Base-by-base conservation (phyloP, 192 early-diverging fungal species). In the Coemansia guatemalensis region DNA sequence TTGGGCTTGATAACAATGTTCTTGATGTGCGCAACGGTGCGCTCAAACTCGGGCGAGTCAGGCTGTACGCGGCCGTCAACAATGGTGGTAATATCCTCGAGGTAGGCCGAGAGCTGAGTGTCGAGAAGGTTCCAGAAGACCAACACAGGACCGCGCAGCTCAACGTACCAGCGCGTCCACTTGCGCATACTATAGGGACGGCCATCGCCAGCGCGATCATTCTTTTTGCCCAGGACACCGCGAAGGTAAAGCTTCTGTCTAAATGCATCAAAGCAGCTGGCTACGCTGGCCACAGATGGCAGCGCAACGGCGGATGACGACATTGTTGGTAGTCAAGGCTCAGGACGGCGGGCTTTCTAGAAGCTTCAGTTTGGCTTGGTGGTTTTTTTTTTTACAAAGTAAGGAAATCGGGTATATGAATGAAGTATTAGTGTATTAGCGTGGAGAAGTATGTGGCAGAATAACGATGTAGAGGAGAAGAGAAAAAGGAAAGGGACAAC, bases 121-220 rank as follows among this genome's bases (percentile, higher is more conserved):
- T 80, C 74, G 7, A 80, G 62, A 21, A 83, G 68, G 24, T 86
- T 86, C 82, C 85, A 87, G 33, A 93, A 82, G 56, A 84, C 74
- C 54, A 93, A 74, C 20, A 84, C 74, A 5, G 89, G 84, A 14
- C 91, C 91, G 51, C 85, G 71, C 47, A 91, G 71, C 81, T 93
- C 91, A 6, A 85, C 88, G 62, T 86, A 88, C 74, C 86, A 91
- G 26, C 84, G 83, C 21, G 84, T 84, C 91, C 91, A 93, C 50
- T 85, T 79, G 65, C 84, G 76, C 60, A 83, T 83, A 53, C 64
- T 71, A 55, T 85, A 80, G 4, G 85, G 82, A n/a, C 76, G 76
- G 11, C 87, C 88, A 67, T 92, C 87, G 27, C 81, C 64, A 3
- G 83, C 73, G 20, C 78, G 70, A 29, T 86, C 87, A 60, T 88